These are phyloP conservation scores for Datisca glomerata DNA, from an alignment of 306 rosid genomes.

Conservation along the genomic window DNA sequence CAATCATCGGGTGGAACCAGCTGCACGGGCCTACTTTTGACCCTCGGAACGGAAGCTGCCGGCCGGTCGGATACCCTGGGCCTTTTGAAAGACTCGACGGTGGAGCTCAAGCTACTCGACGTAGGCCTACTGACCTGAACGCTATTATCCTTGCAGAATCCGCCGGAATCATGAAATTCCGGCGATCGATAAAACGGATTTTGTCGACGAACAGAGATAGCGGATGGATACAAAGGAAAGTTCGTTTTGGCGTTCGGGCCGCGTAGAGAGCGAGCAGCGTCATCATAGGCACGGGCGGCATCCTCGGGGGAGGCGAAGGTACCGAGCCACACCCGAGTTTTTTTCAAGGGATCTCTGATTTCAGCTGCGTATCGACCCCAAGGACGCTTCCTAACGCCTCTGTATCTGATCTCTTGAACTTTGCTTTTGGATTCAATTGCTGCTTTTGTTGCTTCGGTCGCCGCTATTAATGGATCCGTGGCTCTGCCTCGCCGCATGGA, in stretches of 20 bases:
- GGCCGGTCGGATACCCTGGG: slow-evolving; percentile 34
- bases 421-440: slow-evolving; percentile 8
- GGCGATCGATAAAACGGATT: slow-evolving; percentile 13
- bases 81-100: slow-evolving; percentile 83
- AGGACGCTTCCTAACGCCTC: slow-evolving; percentile 86
- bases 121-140: slow-evolving; percentile 52
- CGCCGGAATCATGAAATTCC: slow-evolving; percentile 15
- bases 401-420: slow-evolving; percentile 39
- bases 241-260: slow-evolving; percentile 81
- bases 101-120: slow-evolving; percentile 77
- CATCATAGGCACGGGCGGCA: slow-evolving; percentile 78
- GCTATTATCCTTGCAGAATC: slow-evolving; percentile 28
- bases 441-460: too few species aligned
- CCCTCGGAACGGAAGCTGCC: slow-evolving; percentile 7
- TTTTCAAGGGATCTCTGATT: slow-evolving; percentile 87
- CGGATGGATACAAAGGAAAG: slow-evolving; percentile 22
- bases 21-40: slow-evolving; percentile 19
- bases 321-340: slow-evolving; percentile 83
- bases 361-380: slow-evolving; percentile 96
- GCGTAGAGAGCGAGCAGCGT: slow-evolving; percentile 62
- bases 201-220: slow-evolving; percentile 16
- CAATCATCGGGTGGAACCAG: slow-evolving; percentile 40
- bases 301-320: slow-evolving; percentile 76
- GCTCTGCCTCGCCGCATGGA: slow-evolving; percentile 56
- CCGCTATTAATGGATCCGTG: slow-evolving; percentile 18